Conservation (phyloP, 2,329 filamentous ascomycete genomes). For the Calonectria crousiana region DNA sequence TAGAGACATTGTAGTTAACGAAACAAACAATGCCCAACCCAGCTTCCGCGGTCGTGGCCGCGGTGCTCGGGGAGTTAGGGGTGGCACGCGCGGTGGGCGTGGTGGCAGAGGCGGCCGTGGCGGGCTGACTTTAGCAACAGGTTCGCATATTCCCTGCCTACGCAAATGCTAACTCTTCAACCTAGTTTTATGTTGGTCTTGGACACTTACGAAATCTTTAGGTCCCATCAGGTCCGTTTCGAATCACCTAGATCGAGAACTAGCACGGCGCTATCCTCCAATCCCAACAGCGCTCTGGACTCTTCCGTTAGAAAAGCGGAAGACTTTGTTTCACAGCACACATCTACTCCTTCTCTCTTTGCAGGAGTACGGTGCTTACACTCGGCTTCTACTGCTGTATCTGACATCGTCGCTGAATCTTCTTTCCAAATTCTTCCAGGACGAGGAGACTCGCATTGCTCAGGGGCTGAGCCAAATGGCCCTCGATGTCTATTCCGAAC, state of each 20-base stretch:
- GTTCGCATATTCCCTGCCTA: slow-evolving; percentile 43
- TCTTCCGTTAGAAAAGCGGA: slow-evolving; percentile 71
- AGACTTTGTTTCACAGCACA: slow-evolving; percentile 77
- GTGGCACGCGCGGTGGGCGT: slow-evolving; percentile 46
- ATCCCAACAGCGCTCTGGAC: slow-evolving; percentile 71
- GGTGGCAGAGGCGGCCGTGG: slow-evolving; percentile 47
- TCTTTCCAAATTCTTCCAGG: slow-evolving; percentile 71
- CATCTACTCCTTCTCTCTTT: slow-evolving; percentile 81
- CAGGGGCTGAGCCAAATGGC: slow-evolving; percentile 80
- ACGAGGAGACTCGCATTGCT: slow-evolving; percentile 82
- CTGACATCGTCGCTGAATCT: slow-evolving; percentile 79
- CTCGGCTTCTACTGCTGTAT: slow-evolving; percentile 77
- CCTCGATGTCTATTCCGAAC: slow-evolving; percentile 55
- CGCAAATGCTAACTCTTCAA: neutral
- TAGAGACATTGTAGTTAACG: slow-evolving; percentile 72
- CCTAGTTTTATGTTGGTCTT: neutral
- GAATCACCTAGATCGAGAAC: slow-evolving; percentile 59
- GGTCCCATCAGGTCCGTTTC: slow-evolving; percentile 56
- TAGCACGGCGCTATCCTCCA: slow-evolving; percentile 67
- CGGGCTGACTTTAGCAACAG: slow-evolving; percentile 49
- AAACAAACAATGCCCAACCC: slow-evolving; percentile 45
- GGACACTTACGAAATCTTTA: slow-evolving; percentile 33
- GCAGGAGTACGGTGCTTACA: slow-evolving; percentile 81
- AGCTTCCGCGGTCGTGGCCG: slow-evolving; percentile 52
- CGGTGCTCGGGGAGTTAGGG: slow-evolving; percentile 42